Conservation (phyloP, 768 basidiomycete species). For the Pulveroboletus sp. region DNA sequence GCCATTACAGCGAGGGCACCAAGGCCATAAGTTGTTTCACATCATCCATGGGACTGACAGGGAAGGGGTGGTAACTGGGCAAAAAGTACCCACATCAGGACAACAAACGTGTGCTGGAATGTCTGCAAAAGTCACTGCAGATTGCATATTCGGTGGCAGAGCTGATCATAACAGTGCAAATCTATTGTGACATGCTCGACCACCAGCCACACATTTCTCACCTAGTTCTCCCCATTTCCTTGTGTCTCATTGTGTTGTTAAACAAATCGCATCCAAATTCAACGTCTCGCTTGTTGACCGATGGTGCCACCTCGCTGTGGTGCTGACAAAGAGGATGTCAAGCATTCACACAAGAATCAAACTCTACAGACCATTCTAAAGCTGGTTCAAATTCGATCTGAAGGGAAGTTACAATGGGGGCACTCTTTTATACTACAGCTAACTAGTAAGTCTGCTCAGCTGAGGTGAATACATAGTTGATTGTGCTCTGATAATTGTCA, state of each 20-base stretch:
- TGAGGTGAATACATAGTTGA: too few relatives aligned
- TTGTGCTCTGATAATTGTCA: too few relatives aligned
- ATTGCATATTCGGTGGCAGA: conserved; percentile 97
- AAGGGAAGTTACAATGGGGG: too few relatives aligned
- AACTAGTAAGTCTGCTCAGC: too few relatives aligned
- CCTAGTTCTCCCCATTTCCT: conserved; percentile 82
- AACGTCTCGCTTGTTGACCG: conserved; percentile 96
- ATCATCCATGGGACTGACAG: too few relatives aligned
- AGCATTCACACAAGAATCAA: too few relatives aligned
- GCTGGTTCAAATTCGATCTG: too few relatives aligned
- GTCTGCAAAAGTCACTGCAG: conserved; percentile 91
- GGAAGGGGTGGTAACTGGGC: too few relatives aligned
- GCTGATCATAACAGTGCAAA: conserved; percentile 92
- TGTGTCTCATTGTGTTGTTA: not conserved
- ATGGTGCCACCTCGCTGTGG: conserved; percentile 73
- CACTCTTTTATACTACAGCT: too few relatives aligned
- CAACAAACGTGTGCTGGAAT: conserved; percentile 92
- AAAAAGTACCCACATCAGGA: too few relatives aligned
- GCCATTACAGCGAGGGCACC: conserved; percentile 37
- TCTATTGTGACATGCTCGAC: conserved; percentile 95
- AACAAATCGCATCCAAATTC: conserved; percentile 88
- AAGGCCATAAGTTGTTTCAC: conserved; percentile 49
- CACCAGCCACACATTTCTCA: conserved; percentile 96
- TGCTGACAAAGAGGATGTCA: too few relatives aligned
- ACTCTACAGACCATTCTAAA: too few relatives aligned